phyloP scores from a whole-genome alignment of 2,329 filamentous ascomycete genomes.

The Cladosporium oxysporum region DNA sequence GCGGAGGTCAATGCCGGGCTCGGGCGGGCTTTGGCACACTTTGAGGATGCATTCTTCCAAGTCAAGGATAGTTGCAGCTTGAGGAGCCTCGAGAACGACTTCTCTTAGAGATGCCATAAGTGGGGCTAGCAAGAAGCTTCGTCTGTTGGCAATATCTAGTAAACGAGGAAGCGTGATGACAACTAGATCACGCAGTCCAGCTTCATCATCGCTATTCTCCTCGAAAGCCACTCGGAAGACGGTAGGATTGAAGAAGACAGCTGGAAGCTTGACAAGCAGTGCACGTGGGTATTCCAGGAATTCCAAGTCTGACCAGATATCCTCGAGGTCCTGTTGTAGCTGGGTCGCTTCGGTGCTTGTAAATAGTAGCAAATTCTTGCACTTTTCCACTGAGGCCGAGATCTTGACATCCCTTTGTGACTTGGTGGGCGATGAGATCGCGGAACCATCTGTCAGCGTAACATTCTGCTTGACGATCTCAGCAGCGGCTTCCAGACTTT shows the following conservation, averaged over 20 bases:
- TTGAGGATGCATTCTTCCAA: constrained; percentile 44
- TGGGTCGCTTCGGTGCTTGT: not conserved
- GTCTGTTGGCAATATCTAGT: constrained; percentile 29
- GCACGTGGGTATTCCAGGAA: constrained; percentile 49
- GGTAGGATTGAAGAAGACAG: constrained; percentile 40
- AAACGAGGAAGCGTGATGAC: constrained; percentile 23
- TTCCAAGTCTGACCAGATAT: constrained; percentile 51
- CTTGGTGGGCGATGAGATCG: constrained; percentile 6
- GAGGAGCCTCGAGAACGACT: constrained; percentile 29
- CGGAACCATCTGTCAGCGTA: not conserved
- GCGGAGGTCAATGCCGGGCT: constrained; percentile 46
- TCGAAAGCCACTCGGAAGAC: constrained; percentile 23
- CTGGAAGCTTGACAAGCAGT: constrained; percentile 41
- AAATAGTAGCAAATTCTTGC: constrained; percentile 20
- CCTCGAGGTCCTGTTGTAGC: constrained; percentile 28
- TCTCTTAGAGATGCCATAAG: constrained; percentile 31
- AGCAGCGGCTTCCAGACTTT: not conserved
- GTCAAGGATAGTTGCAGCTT: constrained; percentile 36
- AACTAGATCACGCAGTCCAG: constrained; percentile 11
- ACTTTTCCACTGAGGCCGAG: constrained; percentile 28
- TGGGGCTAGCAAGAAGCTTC: constrained; percentile 36
- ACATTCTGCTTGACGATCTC: not conserved
- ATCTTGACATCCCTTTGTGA: constrained; percentile 34
- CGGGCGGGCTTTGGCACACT: constrained; percentile 44
- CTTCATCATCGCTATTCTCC: not conserved